phyloP scores from a whole-genome alignment of 192 early-diverging fungal species.

The Entomortierella parvispora region DNA sequence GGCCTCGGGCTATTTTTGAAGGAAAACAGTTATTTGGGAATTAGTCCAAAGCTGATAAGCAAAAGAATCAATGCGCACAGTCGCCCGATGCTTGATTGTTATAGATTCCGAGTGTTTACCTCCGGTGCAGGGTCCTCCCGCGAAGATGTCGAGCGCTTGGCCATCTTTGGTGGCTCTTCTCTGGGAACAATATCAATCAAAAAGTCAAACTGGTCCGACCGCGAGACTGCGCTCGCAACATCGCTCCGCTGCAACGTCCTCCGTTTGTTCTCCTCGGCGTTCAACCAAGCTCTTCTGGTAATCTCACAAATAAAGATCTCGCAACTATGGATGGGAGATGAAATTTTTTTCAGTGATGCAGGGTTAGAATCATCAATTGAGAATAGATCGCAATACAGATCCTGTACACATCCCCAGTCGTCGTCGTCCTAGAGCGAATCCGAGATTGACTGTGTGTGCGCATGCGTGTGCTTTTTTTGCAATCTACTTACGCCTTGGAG shows the following conservation, averaged over 20 bases:
- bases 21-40: background rate
- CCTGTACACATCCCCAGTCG: too few relatives aligned
- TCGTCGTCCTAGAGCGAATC: too few relatives aligned
- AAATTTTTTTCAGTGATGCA: background rate
- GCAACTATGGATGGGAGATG: slow-evolving; percentile 62
- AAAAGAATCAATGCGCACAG: too few relatives aligned
- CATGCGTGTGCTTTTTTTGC: too few relatives aligned
- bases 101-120: too few relatives aligned
- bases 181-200: slow-evolving; percentile 98
- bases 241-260: slow-evolving; percentile 94
- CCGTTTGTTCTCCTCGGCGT: slow-evolving; percentile 97
- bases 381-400: background rate
- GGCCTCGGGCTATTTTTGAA: slow-evolving; percentile 10
- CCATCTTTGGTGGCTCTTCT: slow-evolving; percentile 68
- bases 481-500: slow-evolving; percentile 73
- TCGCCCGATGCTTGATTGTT: too few relatives aligned
- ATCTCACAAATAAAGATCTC: slow-evolving; percentile 97
- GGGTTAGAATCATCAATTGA: background rate
- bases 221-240: slow-evolving; percentile 87
- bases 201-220: slow-evolving; percentile 96
- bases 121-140: slow-evolving; percentile 24
- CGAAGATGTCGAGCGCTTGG: slow-evolving; percentile 6
- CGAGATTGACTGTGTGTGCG: too few relatives aligned
- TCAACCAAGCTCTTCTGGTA: slow-evolving; percentile 83
- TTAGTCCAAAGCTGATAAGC: background rate